Percentiles rank a stretch among this genome's conserved stretches.
Evolutionary conservation across 306 rosid species (phyloP).

Genomic region (Inga leiocalycina): DNA sequence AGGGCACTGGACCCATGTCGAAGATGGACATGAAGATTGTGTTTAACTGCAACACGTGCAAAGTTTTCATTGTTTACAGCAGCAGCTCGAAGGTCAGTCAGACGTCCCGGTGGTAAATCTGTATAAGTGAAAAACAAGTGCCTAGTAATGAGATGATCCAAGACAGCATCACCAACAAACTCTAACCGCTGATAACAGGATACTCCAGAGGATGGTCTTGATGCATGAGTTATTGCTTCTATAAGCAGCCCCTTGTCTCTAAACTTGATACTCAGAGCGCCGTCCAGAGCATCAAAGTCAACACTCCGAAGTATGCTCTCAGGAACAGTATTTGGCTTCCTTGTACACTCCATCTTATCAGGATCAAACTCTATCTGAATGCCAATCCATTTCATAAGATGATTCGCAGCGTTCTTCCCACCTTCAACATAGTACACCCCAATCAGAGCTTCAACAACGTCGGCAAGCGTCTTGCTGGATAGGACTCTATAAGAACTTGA

Average conservation of each 20-base stretch:
- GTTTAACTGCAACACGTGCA: slow-evolving; percentile 97
- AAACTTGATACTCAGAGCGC: slow-evolving; percentile 68
- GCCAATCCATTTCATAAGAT: slow-evolving; percentile 97
- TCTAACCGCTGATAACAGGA: slow-evolving; percentile 98
- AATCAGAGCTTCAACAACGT: slow-evolving; percentile 95
- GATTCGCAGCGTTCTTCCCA: slow-evolving; percentile 87
- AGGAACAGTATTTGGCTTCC: slow-evolving; percentile 63
- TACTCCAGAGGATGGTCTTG: slow-evolving; percentile 96
- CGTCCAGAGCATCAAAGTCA: slow-evolving; percentile 79
- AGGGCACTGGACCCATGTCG: slow-evolving; percentile 97
- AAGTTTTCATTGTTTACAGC: slow-evolving; percentile 99
- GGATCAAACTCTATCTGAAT: slow-evolving; percentile 87
- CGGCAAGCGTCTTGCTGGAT: slow-evolving; percentile 99
- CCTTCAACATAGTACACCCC: slow-evolving; percentile 96
- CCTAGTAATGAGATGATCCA: slow-evolving; percentile 94
- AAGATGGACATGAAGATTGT: slow-evolving; percentile 83
- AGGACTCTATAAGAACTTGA: slow-evolving; percentile 94
- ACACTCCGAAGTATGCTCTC: slow-evolving; percentile 76
- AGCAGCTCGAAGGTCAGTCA: slow-evolving; percentile 98
- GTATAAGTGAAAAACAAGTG: slow-evolving; percentile 95
- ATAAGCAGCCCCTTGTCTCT: slow-evolving; percentile 78
- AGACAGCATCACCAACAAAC: slow-evolving; percentile 97
- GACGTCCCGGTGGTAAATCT: slow-evolving; percentile 91
- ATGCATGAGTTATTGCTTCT: slow-evolving; percentile 97
- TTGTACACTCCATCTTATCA: slow-evolving; percentile 60